Percentiles rank a stretch among this genome's conserved stretches.
Conservation (phyloP, 2,329 filamentous ascomycete genomes). For the Colletotrichum paranaense region DNA sequence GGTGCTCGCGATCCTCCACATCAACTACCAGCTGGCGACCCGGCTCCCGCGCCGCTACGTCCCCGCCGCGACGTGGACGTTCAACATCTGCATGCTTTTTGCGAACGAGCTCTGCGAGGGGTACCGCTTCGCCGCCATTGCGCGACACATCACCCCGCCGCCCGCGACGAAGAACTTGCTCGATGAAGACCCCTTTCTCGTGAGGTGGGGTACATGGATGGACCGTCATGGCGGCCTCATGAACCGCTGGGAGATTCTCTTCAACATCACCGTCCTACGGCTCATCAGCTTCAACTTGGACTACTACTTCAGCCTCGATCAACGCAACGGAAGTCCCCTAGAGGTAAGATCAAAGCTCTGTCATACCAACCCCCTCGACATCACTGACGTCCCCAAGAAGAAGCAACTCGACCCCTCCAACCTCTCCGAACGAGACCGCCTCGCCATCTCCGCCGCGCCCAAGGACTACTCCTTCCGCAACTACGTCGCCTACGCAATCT, state of each 20-base stretch:
- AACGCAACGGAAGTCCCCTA: conserved; percentile 71
- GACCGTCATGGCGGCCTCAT: conserved; percentile 88
- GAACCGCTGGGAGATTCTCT: conserved; percentile 93
- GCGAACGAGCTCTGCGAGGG: conserved; percentile 87
- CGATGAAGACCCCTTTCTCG: conserved; percentile 56
- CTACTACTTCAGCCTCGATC: conserved; percentile 89
- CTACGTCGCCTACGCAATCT: conserved; percentile 89
- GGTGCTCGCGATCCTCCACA: conserved; percentile 80
- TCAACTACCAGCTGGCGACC: conserved; percentile 86
- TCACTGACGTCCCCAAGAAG: conserved; percentile 86
- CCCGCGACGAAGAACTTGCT: conserved; percentile 40
- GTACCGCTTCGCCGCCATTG: conserved; percentile 77
- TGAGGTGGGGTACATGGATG: conserved; percentile 75
- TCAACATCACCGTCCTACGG: conserved; percentile 93
- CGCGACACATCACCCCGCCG: conserved; percentile 58
- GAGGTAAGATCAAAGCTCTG: conserved; percentile 73
- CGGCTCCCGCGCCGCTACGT: conserved; percentile 76
- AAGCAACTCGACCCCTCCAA: conserved; percentile 91
- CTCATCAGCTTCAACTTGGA: conserved; percentile 98
- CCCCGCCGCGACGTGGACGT: conserved; percentile 85
- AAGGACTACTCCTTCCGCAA: conserved; percentile 84
- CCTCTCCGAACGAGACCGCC: conserved; percentile 89
- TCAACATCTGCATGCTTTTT: conserved; percentile 88
- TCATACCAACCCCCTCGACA: background rate
- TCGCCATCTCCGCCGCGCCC: conserved; percentile 78